Conservation (phyloP, 2,329 filamentous ascomycete species). For the Pseudogymnoascus verrucosus region DNA sequence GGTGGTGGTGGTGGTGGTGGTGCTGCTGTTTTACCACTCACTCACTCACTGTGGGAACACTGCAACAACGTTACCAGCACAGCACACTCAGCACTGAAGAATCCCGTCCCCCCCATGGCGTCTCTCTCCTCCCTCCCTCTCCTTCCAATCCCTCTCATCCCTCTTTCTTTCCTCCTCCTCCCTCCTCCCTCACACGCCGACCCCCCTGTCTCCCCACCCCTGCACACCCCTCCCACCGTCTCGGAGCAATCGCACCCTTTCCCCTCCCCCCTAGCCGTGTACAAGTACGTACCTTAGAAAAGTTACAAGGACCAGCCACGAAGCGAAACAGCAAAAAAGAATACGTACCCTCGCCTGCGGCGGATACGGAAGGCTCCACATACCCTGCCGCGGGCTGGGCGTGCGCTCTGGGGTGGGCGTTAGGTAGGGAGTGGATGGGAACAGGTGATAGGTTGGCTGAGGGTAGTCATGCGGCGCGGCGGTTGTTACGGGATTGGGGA, state of each 20-base stretch:
- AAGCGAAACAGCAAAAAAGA: background rate
- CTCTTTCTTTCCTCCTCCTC: background rate
- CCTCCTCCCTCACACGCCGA: background rate
- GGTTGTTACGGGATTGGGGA: background rate
- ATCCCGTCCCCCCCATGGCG: background rate
- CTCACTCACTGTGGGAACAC: too few species aligned
- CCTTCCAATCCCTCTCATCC: background rate
- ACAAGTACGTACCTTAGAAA: background rate
- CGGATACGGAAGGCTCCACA: background rate
- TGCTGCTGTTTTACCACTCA: too few species aligned
- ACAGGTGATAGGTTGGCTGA: background rate
- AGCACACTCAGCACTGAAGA: too few species aligned
- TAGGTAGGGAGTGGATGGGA: background rate
- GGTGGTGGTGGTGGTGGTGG: too few species aligned
- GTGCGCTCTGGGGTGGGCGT: background rate
- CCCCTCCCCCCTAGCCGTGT: too few species aligned
- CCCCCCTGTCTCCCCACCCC: background rate
- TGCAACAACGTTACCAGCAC: too few species aligned
- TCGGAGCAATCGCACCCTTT: background rate
- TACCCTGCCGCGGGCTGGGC: background rate
- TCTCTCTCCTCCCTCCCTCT: too few species aligned
- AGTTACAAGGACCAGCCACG: too few species aligned
- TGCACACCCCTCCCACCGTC: background rate
- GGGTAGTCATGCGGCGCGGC: background rate
- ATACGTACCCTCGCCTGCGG: background rate